Conservation (phyloP, 164 flowering plant genomes). For the Platanus orientalis region DNA sequence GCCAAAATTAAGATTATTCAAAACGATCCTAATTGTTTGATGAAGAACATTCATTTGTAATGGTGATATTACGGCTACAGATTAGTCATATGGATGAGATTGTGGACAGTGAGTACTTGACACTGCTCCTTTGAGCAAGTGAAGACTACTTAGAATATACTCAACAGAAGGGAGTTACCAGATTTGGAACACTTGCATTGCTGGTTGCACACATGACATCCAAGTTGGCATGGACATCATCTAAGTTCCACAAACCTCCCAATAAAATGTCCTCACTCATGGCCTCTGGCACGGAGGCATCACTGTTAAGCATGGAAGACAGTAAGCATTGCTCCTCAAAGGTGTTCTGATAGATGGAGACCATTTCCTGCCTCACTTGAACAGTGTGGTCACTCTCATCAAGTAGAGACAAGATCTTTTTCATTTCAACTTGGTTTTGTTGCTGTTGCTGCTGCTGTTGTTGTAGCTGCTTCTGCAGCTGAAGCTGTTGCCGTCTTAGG, state of each 20-base stretch:
- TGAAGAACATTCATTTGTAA: no score
- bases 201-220: constrained; percentile 18
- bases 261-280: constrained; percentile 38
- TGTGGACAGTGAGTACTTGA: not conserved
- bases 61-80: no score
- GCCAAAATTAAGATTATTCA: no score
- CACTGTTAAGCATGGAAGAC: constrained; percentile 18
- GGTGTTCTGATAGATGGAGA: constrained; percentile 10
- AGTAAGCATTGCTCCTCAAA: constrained; percentile 28
- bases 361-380: constrained; percentile 26
- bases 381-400: constrained; percentile 25
- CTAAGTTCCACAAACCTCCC: constrained; percentile 68
- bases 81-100: no score
- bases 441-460: constrained; percentile 25
- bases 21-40: no score
- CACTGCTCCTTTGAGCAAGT: no score
- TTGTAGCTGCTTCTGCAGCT: constrained; percentile 35
- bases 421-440: constrained; percentile 34
- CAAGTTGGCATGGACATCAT: constrained; percentile 32
- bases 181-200: constrained; percentile 19
- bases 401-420: constrained; percentile 31
- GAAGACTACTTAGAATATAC: no score
- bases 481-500: constrained; percentile 50
- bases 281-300: constrained; percentile 18
- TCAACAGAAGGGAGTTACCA: constrained; percentile 2